Evolutionary conservation across 1,139 yeast species (phyloP), one percentile per base, ranked within the genome.

Genomic region (Oligophagozyma castellii): DNA sequence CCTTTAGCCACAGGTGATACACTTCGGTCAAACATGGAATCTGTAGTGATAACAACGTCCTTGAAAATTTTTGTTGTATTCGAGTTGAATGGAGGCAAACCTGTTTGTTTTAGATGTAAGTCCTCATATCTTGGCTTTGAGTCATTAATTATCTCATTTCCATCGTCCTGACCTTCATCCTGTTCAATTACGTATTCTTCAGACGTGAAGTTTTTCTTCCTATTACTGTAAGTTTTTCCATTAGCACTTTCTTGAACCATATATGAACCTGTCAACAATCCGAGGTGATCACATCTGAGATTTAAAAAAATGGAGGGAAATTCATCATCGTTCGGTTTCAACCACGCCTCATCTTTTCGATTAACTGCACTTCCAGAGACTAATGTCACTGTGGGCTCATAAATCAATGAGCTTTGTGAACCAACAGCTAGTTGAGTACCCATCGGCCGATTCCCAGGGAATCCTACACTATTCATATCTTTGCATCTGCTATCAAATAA

Each of bases 311-410:
- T 30, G 18, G 23, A 28, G 11, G 23, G 50, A 43, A 18, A 39
- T 34, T 24, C 46, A 46, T 55, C 57, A 48, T 30, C 53, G 11
- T 20, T 16, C 10, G 23, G 14, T 13, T 29, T 46, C 21, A 53
- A 55, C 19, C 76, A 61, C 15, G 64, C 57, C 16, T 65, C 62
- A 12, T 67, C 66, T 10, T 16, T 14, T n/a, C 8, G 7, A 13
- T 13, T 12, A 16, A 16, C n/a, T 16, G n/a, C 8, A 15, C 26
- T 18, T 11, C 13, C 22, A 16, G 12, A 3, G 12, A 14, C 10
- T 22, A 13, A n/a, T 12, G 16, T 12, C 19, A 16, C 12, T 19
- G 26, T 18, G 5, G 44, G 34, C 15, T 33, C 20, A 30, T 43
- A 46, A 7, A 46, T 24, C 13, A 38, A 36, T n/a, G 48, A 32